Percentiles rank a stretch among this genome's conserved stretches.
phyloP scores from a whole-genome alignment of 805 yeast genomes.

The Saccharomycopsis guyanensis region DNA sequence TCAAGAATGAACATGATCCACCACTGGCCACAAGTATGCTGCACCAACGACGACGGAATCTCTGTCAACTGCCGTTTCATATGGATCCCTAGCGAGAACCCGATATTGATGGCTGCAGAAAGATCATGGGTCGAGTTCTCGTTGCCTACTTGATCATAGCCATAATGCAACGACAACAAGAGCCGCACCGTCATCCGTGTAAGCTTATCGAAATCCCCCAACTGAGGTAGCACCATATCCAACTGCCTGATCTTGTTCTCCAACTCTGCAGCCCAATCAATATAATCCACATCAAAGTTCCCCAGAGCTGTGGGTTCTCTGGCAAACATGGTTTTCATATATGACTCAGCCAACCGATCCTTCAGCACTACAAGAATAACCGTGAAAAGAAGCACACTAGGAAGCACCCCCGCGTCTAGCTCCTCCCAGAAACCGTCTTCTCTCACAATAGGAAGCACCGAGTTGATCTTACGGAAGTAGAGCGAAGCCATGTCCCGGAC shows the following conservation, averaged over 20 bases:
- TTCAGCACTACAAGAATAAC: not conserved
- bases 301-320: not conserved
- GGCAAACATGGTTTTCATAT: not conserved
- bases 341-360: not conserved
- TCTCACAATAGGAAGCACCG: not conserved
- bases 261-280: not conserved
- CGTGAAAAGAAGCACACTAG: not conserved
- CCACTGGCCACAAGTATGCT: slow-evolving; percentile 1
- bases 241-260: not conserved
- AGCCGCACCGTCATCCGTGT: not conserved
- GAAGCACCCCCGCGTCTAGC: not conserved
- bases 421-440: not conserved
- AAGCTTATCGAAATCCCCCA: not conserved
- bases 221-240: not conserved
- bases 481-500: not conserved
- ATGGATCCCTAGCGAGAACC: not conserved
- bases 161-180: not conserved
- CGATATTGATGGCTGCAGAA: not conserved
- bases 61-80: not conserved
- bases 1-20: not conserved
- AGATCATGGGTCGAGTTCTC: not conserved
- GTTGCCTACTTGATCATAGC: not conserved
- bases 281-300: not conserved
- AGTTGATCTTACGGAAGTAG: not conserved
- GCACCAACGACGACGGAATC: not conserved